phyloP scores from a whole-genome alignment of 495 filamentous ascomycete species.

The Podospora fimiseda region DNA sequence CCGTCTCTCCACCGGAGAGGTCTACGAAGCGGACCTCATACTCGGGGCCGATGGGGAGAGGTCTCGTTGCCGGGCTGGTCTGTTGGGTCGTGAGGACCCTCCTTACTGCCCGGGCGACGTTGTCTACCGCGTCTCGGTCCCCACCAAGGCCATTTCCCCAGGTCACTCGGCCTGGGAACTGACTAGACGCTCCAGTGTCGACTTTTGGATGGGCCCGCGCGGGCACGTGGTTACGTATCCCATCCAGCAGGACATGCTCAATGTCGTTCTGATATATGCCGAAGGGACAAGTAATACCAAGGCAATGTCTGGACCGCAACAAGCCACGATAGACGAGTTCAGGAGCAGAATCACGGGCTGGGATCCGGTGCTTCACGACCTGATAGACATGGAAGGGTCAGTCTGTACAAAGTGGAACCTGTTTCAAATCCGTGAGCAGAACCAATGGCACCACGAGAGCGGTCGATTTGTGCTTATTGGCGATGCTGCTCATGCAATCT shows the following conservation, averaged over 20 bases:
- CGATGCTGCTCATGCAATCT: conserved; percentile 14
- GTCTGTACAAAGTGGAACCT: conserved; percentile 10
- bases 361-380: conserved; percentile 6
- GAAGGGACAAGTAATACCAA: background rate
- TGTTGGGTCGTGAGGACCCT: conserved; percentile 32
- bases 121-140: conserved; percentile 7
- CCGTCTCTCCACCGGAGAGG: conserved; percentile 19
- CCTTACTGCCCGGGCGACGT: conserved; percentile 22
- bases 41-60: conserved; percentile 53
- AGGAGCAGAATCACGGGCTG: background rate
- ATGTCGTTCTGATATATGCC: conserved; percentile 2
- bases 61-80: conserved; percentile 38
- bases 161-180: conserved; percentile 7
- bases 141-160: background rate
- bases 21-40: conserved; percentile 42
- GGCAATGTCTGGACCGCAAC: conserved; percentile 5
- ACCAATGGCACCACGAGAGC: conserved; percentile 3
- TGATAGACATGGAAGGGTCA: conserved; percentile 1
- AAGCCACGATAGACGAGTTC: background rate
- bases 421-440: conserved; percentile 3
- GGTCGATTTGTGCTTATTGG: conserved; percentile 12
- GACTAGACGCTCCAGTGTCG: conserved; percentile 3
- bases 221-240: conserved; percentile 7
- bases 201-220: conserved; percentile 8
- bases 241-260: conserved; percentile 6